Evolutionary conservation across 176 grass and related monocot species (phyloP), one percentile per base, ranked within the genome.

Genomic region (Calamus simplicifolius): DNA sequence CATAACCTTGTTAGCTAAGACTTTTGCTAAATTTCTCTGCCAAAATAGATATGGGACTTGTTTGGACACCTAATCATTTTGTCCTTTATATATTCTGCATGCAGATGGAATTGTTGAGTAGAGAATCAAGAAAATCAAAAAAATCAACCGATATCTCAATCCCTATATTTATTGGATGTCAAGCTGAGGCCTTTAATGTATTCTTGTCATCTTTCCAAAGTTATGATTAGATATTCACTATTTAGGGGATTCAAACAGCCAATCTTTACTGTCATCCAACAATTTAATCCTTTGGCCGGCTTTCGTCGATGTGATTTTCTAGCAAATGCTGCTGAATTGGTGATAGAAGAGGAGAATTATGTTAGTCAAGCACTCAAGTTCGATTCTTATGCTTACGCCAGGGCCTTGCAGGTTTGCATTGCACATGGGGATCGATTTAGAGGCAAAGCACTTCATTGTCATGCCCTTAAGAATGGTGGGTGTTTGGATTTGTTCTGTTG

Each of bases 401-500:
- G 54, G 27, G 16, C 74, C 13, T 62, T 69, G 25, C 55, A 77
- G 35, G 25, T 43, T 43, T 77, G 74, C 66, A 77, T 69, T 7
- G 5, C 17, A 18, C 7, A 50, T 51, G 48, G 52, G 14, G 49
- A 66, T 25, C 50, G 52, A 19, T 25, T 31, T 17, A 48, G 53
- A 64, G 59, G 68, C 5, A 60, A 43, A 72, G 50, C 54, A 18
- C 16, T 72, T 15, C 68, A 72, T 18, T 71, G 64, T 2, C 65
- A 71, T n/a, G 31, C 68, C n/a, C 5, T 79, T 19, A 79, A 79
- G 58, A 17, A 7, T 19, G 76, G 68, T 31, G 63, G 49, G 28
- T 72, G 58, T n/a, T 72, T 66, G 59, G 74, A 77, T 69, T 77
- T 77, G 51, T 61, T 62, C 48, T 68, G 64, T 48, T 51, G 49